Base-by-base conservation (phyloP, 345 rosid species). In the Erysimum cheiranthoides region DNA sequence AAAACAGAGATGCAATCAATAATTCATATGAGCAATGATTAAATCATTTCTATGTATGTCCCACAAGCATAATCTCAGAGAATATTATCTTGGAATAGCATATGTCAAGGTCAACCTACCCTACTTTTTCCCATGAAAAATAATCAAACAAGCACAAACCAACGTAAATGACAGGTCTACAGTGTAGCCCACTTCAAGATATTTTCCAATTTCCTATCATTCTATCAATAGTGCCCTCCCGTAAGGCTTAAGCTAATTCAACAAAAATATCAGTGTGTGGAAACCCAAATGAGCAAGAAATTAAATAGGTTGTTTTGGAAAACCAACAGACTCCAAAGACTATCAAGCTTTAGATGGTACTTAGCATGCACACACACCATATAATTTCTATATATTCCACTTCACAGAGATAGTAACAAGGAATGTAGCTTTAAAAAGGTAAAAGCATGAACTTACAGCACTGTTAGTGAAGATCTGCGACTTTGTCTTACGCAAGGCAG, bases 381-480 rank as follows among this genome's bases (percentile, higher is more conserved):
- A 61, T 7, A 16, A 40, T 11, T 10, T 58, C 13, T 8, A 2
- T 9, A 34, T 30, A 36, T 51, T 45, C 36, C 27, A 36, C 32
- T 36, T n/a, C 52, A 6, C 6, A 67, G 3, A 47, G 61, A 67
- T 66, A 51, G 14, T 28, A 62, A 61, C 43, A 50, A 38, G 51
- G 30, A 60, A n/a, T 49, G 40, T 4, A 17, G 70, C 16, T 31
- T 63, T 38, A 5, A 42, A 32, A 0, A 42, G 64, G 57, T 13
- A 12, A 31, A 54, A 61, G 14, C 11, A 66, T 25, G 38, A 54
- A 63, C 96, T 87, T 86, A 95, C 99, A 78, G 96, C 86, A 57
- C 97, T 88, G 46, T 96, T 96, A 42, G 97, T 91, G 78, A 87
- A 96, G 75, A 91, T 87, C 79, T 88, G 97, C 1, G 97, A 91